Percentiles rank a stretch among this genome's conserved stretches.
Conservation (phyloP, 2,329 filamentous ascomycete genomes). For the Sporothrix pseudoabietina region DNA sequence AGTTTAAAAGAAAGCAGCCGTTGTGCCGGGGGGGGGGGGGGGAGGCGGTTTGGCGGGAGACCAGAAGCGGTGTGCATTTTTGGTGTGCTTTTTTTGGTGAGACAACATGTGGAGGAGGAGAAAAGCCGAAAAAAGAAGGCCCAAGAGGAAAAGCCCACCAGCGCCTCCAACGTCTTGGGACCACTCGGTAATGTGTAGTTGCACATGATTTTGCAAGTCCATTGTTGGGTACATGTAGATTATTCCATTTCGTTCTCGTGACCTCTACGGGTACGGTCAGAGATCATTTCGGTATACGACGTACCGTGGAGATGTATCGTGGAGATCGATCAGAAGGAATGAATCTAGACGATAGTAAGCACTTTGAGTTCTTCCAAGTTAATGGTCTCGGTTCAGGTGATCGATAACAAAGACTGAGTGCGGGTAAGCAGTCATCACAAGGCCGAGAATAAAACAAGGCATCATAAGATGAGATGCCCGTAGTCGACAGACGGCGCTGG, state of each 20-base stretch:
- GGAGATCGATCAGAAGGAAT: neutral
- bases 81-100: conserved; percentile 8
- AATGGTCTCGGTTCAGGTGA: neutral
- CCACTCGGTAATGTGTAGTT: neutral
- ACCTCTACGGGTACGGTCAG: no score
- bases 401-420: neutral
- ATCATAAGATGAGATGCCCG: neutral
- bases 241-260: neutral
- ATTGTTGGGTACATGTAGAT: neutral
- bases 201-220: neutral
- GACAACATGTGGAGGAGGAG: conserved; percentile 6
- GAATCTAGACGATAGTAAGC: neutral
- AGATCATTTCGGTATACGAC: neutral
- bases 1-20: neutral
- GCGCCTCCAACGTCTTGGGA: neutral
- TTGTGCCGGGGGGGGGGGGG: neutral
- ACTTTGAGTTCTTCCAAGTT: neutral
- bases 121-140: neutral
- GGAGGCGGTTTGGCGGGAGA: neutral
- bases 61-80: neutral
- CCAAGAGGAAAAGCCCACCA: neutral
- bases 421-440: neutral
- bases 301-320: neutral
- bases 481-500: neutral
- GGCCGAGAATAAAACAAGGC: neutral